These are phyloP conservation scores for Extremus antarcticus DNA, from an alignment of 495 filamentous ascomycete genomes.

Conservation along the genomic window DNA sequence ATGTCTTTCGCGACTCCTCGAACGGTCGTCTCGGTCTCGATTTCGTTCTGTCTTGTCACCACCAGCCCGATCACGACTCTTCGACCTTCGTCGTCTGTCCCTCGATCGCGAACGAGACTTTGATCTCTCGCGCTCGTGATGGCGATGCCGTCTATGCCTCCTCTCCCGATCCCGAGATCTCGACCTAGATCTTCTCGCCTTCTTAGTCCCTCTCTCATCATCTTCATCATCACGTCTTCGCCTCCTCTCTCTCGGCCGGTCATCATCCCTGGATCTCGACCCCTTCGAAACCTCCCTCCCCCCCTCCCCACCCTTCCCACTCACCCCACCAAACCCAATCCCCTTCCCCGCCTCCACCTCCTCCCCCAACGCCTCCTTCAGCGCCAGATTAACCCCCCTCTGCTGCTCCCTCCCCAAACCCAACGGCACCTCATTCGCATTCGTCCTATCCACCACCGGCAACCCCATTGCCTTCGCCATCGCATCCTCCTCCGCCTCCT, in stretches of 20 bases:
- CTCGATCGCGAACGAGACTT: slow-evolving; percentile 4
- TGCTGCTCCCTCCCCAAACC: slow-evolving; percentile 21
- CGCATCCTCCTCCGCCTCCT: slow-evolving; percentile 88
- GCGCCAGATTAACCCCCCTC: slow-evolving; percentile 23
- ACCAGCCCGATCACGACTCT: slow-evolving; percentile 1
- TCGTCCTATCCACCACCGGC: slow-evolving; percentile 42
- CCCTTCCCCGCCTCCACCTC: slow-evolving; percentile 17
- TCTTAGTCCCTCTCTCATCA: slow-evolving; percentile 1
- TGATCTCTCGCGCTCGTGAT: neutral
- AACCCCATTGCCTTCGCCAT: slow-evolving; percentile 71
- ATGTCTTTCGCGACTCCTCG: neutral
- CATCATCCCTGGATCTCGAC: neutral
- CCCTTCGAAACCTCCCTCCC: slow-evolving; percentile 1
- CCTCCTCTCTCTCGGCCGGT: slow-evolving; percentile 6
- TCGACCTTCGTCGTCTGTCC: slow-evolving; percentile 2
- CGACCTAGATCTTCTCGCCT: slow-evolving; percentile 13
- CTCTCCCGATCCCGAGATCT: slow-evolving; percentile 12
- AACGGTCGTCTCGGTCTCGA: neutral
- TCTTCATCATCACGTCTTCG: slow-evolving; percentile 2
- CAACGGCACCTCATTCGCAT: slow-evolving; percentile 28
- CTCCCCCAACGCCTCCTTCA: slow-evolving; percentile 22
- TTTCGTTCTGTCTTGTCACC: neutral
- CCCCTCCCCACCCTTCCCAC: slow-evolving; percentile 1
- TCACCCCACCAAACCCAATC: slow-evolving; percentile 8
- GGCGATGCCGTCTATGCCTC: slow-evolving; percentile 4